Conservation (phyloP, 116 monocot species). For the Trichopus zeylanicus region DNA sequence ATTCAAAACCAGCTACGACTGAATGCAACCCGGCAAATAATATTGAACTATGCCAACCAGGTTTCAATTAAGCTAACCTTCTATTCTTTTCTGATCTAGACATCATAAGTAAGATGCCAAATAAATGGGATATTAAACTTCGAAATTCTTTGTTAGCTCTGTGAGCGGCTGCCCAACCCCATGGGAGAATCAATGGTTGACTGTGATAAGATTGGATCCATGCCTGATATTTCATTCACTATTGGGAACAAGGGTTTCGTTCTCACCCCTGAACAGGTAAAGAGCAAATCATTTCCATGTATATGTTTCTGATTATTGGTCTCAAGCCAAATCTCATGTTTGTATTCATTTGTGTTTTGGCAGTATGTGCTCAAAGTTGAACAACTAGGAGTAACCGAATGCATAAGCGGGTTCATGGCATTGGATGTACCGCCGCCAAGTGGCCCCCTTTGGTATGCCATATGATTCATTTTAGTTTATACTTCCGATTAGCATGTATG, state of each 20-base stretch:
- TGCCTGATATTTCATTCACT: conserved; percentile 76
- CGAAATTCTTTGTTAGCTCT: conserved; percentile 35
- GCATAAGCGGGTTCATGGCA: conserved; percentile 51
- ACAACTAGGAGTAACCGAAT: conserved; percentile 22
- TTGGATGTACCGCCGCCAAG: conserved; percentile 39
- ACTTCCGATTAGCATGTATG: no score
- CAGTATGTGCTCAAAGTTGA: conserved; percentile 55
- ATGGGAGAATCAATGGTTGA: conserved; percentile 60
- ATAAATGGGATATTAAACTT: no score
- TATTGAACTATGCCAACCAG: no score
- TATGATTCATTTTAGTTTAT: background rate
- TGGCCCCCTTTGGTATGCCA: conserved; percentile 51
- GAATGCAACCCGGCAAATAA: no score
- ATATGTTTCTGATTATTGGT: background rate
- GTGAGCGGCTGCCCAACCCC: conserved; percentile 73
- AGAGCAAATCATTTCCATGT: background rate
- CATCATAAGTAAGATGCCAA: no score
- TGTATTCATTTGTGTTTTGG: background rate
- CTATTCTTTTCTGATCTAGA: no score
- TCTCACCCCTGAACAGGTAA: conserved; percentile 75
- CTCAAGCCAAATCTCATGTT: background rate
- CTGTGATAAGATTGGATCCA: conserved; percentile 37
- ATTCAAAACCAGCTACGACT: no score
- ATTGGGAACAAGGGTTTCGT: conserved; percentile 49
- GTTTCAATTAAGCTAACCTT: no score